Conservation (phyloP, 2,329 filamentous ascomycete genomes). For the Sarocladium oryzae region DNA sequence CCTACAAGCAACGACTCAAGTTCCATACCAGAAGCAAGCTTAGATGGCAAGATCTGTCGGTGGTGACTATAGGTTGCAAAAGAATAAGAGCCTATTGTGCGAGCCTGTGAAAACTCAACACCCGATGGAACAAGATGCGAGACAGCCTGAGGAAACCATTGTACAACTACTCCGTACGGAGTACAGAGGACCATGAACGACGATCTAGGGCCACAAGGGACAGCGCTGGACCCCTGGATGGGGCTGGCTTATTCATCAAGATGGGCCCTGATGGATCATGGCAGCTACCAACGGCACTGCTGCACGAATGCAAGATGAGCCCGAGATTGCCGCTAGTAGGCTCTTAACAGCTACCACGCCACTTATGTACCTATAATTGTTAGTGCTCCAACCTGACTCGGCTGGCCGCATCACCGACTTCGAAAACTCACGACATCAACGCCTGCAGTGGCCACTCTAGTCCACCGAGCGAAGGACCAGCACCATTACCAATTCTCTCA, state of each 20-base stretch:
- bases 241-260: constrained; percentile 4
- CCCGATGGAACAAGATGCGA: neutral
- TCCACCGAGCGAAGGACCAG: neutral
- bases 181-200: too few relatives aligned
- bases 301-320: constrained; percentile 8
- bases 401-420: constrained; percentile 8
- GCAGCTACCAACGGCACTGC: too few relatives aligned
- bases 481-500: neutral
- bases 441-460: constrained; percentile 4
- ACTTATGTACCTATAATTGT: neutral
- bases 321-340: constrained; percentile 9
- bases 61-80: neutral
- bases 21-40: too few relatives aligned
- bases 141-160: constrained; percentile 1
- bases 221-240: constrained; percentile 4
- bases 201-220: neutral
- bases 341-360: neutral
- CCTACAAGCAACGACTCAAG: too few relatives aligned
- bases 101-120: constrained; percentile 4
- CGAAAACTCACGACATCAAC: constrained; percentile 10
- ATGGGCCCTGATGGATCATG: constrained; percentile 8
- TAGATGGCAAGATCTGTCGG: neutral
- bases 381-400: constrained; percentile 7
- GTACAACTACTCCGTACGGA: too few relatives aligned
- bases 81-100: neutral